Base-by-base conservation (phyloP, 148 eudicot genomes). In the Linanthus parryae region DNA sequence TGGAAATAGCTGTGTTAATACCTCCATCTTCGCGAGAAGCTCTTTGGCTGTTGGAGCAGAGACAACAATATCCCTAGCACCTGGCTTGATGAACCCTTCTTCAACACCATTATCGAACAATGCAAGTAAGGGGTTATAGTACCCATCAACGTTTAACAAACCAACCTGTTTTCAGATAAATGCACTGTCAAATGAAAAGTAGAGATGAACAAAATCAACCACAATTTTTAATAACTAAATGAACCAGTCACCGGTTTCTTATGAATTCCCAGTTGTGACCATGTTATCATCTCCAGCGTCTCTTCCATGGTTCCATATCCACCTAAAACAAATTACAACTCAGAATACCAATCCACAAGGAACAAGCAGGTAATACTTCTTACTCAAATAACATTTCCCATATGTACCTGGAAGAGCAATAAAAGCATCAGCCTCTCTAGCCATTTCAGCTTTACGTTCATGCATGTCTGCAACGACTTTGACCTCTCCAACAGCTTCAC, bases 391-490 rank as follows among this genome's bases (percentile, higher is more conserved):
- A 56, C 50, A 64, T 51, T 54, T 1, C 17, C 10, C 45, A 67
- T 45, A 71, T 11, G 36, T 76, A 85, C 94, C 96, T 68, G 88
- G 92, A 56, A 87, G 52, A 55, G 96, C 96, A 75, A 87, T 87
- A 63, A 87, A 87, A 69, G 96, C 96, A 72, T 87, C 96, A 44
- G 96, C 83, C 58, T 83, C 85, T 74, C 66, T 81, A 65, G 96
- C 96, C 92, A 87, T 83, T 55, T 83, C 96, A 45, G 92, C 96
- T 63, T 87, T 87, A 73, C 96, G 83, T 80, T 87, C 85, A 61
- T 87, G 95, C 95, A 87, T 87, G 68, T 73, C 95, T 75, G 91
- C 92, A 62, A 83, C 96, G 52, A 85, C 92, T 72, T 87, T 87
- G 85, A 87, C 95, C 75, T 87, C 95, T 43, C 95, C 95, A 59